Evolutionary conservation across 2,329 filamentous ascomycete species (phyloP).

Genomic region (Pseudodiploospora longispora): DNA sequence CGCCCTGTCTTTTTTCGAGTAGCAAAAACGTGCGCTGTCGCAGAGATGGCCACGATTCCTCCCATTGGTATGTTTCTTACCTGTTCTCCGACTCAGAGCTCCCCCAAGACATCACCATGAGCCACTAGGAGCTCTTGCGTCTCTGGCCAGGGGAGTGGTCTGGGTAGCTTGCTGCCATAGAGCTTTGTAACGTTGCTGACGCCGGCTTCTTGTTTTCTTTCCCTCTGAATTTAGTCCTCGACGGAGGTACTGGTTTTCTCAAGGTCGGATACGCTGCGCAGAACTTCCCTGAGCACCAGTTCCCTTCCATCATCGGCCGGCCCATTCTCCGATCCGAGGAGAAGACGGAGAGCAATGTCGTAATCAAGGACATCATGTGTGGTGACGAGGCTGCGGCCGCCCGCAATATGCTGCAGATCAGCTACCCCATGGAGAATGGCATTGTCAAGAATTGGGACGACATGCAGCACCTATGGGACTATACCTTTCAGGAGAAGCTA

Average conservation of each 20-base stretch:
- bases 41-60: conserved; percentile 42
- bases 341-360: conserved; percentile 52
- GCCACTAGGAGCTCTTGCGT: too few species aligned
- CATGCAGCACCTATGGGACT: conserved; percentile 99
- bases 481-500: conserved; percentile 97
- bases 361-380: conserved; percentile 98
- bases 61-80: conserved; percentile 42
- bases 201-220: conserved; percentile 7
- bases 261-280: conserved; percentile 98
- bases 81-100: conserved; percentile 1
- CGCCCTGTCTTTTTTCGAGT: neutral
- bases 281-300: conserved; percentile 99
- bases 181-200: neutral
- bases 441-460: conserved; percentile 99
- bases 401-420: conserved; percentile 95
- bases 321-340: conserved; percentile 97
- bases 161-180: neutral
- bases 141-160: too few species aligned
- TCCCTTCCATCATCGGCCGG: conserved; percentile 94
- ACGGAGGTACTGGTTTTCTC: conserved; percentile 98
- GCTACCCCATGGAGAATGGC: conserved; percentile 99
- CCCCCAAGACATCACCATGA: too few species aligned
- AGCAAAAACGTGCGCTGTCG: conserved; percentile 10
- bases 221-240: conserved; percentile 62
- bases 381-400: conserved; percentile 95